These are phyloP conservation scores for Talaromyces wortmannii DNA, from an alignment of 495 filamentous ascomycete genomes.

Conservation along the genomic window DNA sequence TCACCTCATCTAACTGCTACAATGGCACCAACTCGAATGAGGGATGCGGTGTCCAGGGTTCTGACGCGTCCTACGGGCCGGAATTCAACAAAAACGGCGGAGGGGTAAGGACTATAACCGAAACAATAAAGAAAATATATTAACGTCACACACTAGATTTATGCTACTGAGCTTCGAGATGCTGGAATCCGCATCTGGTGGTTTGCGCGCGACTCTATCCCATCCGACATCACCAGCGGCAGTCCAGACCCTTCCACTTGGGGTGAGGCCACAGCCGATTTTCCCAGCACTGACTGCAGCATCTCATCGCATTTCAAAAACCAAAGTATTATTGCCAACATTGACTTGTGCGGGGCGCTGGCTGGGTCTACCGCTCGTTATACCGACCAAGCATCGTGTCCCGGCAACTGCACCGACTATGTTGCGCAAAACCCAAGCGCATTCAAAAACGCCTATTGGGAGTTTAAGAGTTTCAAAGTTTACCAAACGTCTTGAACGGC, in stretches of 20 bases:
- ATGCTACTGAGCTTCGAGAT: slow-evolving; percentile 36
- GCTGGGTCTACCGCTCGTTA: slow-evolving; percentile 29
- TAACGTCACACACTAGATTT: slow-evolving; percentile 16
- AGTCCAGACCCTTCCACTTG: slow-evolving; percentile 40
- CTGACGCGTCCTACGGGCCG: slow-evolving; percentile 26
- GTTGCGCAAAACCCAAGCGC: slow-evolving; percentile 28
- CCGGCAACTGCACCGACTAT: slow-evolving; percentile 31
- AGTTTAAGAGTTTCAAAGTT: slow-evolving; percentile 40
- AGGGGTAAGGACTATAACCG: slow-evolving; percentile 20
- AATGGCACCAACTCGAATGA: slow-evolving; percentile 29
- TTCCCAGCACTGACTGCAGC: slow-evolving; percentile 43
- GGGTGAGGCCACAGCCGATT: slow-evolving; percentile 41
- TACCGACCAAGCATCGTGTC: slow-evolving; percentile 32
- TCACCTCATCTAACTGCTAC: slow-evolving; percentile 23
- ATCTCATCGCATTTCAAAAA: slow-evolving; percentile 40
- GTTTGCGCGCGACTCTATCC: slow-evolving; percentile 33
- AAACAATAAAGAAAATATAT: not conserved
- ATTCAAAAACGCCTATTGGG: slow-evolving; percentile 43
- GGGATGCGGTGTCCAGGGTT: slow-evolving; percentile 36
- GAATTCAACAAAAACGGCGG: slow-evolving; percentile 40
- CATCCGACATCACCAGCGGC: slow-evolving; percentile 23
- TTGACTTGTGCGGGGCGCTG: slow-evolving; percentile 40
- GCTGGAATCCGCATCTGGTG: slow-evolving; percentile 45
- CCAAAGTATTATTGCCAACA: slow-evolving; percentile 45
- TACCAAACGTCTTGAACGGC: slow-evolving; percentile 17